A percentile compares a stretch with the other conserved stretches of the same genome.
Evolutionary conservation across 441 rosid genomes (phyloP).

Genomic region (Sinapis alba): DNA sequence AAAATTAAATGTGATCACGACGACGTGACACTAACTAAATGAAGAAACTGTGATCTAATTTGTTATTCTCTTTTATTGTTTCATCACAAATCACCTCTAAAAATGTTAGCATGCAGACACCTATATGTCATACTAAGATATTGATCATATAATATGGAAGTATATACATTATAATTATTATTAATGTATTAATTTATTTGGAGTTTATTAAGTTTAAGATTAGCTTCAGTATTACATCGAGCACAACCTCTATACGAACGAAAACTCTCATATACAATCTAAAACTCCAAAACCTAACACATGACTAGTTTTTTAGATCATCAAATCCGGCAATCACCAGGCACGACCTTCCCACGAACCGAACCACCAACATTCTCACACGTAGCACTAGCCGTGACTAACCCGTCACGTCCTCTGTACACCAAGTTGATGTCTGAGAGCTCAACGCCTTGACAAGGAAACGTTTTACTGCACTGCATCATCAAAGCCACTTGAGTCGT

Average conservation of each 20-base stretch:
- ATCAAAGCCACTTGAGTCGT: slow-evolving; percentile 30
- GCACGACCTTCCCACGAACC: slow-evolving; percentile 30
- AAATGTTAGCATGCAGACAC: neutral
- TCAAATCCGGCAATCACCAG: slow-evolving; percentile 24
- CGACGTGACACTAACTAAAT: no score
- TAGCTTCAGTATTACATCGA: neutral
- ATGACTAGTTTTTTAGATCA: slow-evolving; percentile 9
- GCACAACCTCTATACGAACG: neutral
- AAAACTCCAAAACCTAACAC: neutral
- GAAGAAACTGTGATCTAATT: no score
- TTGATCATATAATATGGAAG: no score
- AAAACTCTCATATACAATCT: neutral
- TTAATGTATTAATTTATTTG: slow-evolving; percentile 10
- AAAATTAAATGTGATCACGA: slow-evolving; percentile 11
- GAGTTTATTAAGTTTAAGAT: slow-evolving; percentile 1
- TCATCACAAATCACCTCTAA: neutral
- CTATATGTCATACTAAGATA: neutral
- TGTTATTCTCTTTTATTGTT: no score
- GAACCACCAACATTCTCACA: slow-evolving; percentile 37
- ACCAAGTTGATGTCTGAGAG: slow-evolving; percentile 28
- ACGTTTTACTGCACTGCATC: slow-evolving; percentile 28
- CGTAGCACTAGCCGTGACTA: slow-evolving; percentile 28
- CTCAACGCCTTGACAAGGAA: slow-evolving; percentile 33
- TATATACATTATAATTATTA: no score
- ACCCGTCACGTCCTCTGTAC: slow-evolving; percentile 27